Evolutionary conservation across 257 asterid genomes (phyloP).

Genomic region (Primulina huaijiensis): DNA sequence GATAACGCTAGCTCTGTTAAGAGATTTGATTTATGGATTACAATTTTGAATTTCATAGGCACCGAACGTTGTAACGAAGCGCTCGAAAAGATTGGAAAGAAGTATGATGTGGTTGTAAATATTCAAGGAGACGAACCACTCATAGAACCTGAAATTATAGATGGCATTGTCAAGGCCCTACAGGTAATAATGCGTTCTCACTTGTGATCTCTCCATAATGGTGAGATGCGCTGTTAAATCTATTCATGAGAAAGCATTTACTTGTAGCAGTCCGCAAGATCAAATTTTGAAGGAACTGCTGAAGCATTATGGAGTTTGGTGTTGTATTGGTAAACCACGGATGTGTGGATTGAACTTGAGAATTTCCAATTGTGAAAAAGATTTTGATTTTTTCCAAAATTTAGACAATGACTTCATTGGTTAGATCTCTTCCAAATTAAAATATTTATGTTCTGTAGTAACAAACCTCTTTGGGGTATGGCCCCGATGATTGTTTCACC

Average conservation of each 20-base stretch:
- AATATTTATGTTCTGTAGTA: neutral
- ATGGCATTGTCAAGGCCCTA: conserved; percentile 75
- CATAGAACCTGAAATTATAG: conserved; percentile 84
- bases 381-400: neutral
- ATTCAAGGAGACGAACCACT: conserved; percentile 98
- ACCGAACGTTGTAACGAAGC: conserved; percentile 89
- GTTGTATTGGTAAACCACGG: neutral
- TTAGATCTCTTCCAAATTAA: too few species aligned
- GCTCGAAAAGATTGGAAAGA: conserved; percentile 57
- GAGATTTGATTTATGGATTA: conserved; percentile 5
- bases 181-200: conserved; percentile 45
- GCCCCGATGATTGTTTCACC: neutral
- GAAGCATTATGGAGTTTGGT: neutral
- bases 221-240: neutral
- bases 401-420: neutral
- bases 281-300: neutral
- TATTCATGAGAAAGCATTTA: neutral
- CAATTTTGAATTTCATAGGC: conserved; percentile 38
- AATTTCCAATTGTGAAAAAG: neutral
- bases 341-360: neutral
- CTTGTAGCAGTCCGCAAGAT: neutral
- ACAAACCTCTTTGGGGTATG: neutral
- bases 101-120: conserved; percentile 78
- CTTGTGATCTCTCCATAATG: neutral
- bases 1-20: neutral